phyloP scores from a whole-genome alignment of 2,329 filamentous ascomycete species.

The Hirsutella rhossiliensis region DNA sequence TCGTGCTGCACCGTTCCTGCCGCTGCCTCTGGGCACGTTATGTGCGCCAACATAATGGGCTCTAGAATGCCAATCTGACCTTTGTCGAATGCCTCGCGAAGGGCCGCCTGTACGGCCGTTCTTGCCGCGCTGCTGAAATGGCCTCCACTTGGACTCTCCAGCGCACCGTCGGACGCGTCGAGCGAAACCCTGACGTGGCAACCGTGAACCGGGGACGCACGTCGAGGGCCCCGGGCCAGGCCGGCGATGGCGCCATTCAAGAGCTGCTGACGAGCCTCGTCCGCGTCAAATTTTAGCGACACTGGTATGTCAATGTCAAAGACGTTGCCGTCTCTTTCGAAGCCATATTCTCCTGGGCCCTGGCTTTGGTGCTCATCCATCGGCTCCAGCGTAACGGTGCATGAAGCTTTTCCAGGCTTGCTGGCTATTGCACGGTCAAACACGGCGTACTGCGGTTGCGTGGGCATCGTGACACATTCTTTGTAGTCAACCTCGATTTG shows the following conservation, averaged over 20 bases:
- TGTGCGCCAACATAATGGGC: conserved; percentile 83
- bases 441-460: conserved; percentile 43
- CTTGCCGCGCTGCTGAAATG: conserved; percentile 53
- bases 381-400: conserved; percentile 56
- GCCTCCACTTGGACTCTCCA: conserved; percentile 49
- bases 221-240: conserved; percentile 71
- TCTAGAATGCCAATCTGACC: conserved; percentile 63
- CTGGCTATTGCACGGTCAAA: conserved; percentile 75
- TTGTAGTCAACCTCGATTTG: conserved; percentile 93
- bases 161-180: conserved; percentile 44
- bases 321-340: conserved; percentile 60
- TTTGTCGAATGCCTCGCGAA: conserved; percentile 47
- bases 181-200: conserved; percentile 60
- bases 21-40: conserved; percentile 70
- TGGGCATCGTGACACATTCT: conserved; percentile 56
- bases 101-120: conserved; percentile 53
- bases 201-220: conserved; percentile 68
- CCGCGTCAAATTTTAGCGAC: conserved; percentile 35
- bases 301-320: conserved; percentile 42
- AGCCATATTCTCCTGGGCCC: conserved; percentile 25
- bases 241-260: conserved; percentile 74
- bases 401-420: conserved; percentile 66
- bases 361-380: conserved; percentile 31
- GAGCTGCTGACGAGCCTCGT: conserved; percentile 46
- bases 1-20: conserved; percentile 78